Conservation (phyloP, 1,284 basidiomycete species). For the Cutaneotrichosporon cutaneum region DNA sequence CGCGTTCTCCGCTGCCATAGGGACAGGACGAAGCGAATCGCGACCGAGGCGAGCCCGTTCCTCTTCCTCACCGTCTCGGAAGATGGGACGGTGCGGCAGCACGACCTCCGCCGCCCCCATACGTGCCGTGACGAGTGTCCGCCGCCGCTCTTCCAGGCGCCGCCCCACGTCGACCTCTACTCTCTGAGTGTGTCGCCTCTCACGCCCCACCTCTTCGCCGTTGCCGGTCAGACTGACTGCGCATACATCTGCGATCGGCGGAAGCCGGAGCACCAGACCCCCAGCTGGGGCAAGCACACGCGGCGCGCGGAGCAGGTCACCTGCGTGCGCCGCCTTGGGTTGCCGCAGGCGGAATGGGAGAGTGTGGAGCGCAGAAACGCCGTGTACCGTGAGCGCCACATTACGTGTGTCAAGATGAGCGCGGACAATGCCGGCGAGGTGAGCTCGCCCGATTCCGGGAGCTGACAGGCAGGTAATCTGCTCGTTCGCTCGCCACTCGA, state of each 20-base stretch:
- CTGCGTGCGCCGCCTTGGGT: conserved; percentile 81
- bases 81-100: conserved; percentile 76
- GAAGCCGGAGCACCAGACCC: conserved; percentile 65
- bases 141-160: conserved; percentile 46
- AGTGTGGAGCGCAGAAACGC: conserved; percentile 24
- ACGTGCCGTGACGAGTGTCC: conserved; percentile 47
- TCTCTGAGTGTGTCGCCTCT: conserved; percentile 53
- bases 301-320: conserved; percentile 56
- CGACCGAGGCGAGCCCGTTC: conserved; percentile 77
- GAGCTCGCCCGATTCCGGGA: conserved; percentile 23
- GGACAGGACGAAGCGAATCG: conserved; percentile 69
- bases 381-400: conserved; percentile 59
- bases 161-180: conserved; percentile 52
- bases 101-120: conserved; percentile 68
- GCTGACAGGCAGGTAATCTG: conserved; percentile 46
- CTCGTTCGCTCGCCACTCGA: conserved; percentile 73
- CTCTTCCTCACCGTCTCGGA: conserved; percentile 80
- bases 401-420: conserved; percentile 78
- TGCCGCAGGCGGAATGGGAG: conserved; percentile 53
- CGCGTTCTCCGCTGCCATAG: conserved; percentile 67
- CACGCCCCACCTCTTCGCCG: conserved; percentile 56
- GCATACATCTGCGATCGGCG: conserved; percentile 87
- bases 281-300: conserved; percentile 68
- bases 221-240: conserved; percentile 57
- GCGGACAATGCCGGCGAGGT: conserved; percentile 75